Evolutionary conservation across 257 asterid genomes (phyloP), one percentile per base, ranked within the genome.

Genomic region (Lantana camara): DNA sequence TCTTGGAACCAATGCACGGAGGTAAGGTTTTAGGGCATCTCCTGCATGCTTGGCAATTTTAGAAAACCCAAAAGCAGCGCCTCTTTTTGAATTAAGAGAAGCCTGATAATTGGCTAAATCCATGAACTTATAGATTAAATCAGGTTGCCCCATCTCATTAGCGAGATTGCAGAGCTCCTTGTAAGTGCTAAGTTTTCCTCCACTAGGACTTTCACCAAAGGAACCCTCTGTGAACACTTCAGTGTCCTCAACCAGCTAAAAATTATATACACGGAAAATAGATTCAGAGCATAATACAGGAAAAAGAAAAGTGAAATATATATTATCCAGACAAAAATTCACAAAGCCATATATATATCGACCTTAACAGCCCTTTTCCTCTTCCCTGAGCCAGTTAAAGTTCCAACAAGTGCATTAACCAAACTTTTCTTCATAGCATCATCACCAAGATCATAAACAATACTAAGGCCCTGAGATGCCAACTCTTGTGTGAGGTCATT

Each of bases 61-160:
- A 59, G 99, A 93, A 77, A 93, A 93, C 63, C 99, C 99, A 85
- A 90, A 93, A 64, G 99, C 99, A 45, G 95, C 99, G 64, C 97
- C 99, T 75, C 99, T 79, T 84, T 90, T 93, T 38, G 99, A 93
- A 74, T 90, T 88, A 58, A 93, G 82, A 62, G 99, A 90, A 63
- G 97, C 87, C 72, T 90, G 99, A 70, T 93, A 86, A 75, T 93
- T 93, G 59, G 99, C 96, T 64, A 93, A 82, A 78, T 93, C 97
- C 99, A 93, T 93, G 79, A 93, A 93, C 69, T 93, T 93, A 77
- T 93, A 93, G 42, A 93, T 88, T 72, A 93, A 79, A 77, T 93
- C 99, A 1, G 99, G 99, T 68, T 93, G 96, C 38, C 99, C 99
- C 97, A 93, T 90, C 77, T 93, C 99, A 64, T 90, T 93, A 57